Percentiles rank a stretch among this genome's conserved stretches.
phyloP scores from a whole-genome alignment of 306 rosid species.

The Cicer judaicum region DNA sequence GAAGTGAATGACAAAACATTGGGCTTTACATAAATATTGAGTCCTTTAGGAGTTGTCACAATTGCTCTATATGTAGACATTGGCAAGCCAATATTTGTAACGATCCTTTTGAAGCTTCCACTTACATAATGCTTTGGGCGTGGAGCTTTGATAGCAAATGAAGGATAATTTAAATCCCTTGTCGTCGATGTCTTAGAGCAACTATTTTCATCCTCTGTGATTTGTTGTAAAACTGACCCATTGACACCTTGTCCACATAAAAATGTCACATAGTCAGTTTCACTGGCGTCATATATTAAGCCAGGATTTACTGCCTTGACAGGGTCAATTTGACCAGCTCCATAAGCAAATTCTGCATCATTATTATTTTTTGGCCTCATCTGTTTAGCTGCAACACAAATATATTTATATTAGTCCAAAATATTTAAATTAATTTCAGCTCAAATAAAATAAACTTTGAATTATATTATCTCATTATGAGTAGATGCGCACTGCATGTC shows the following conservation, averaged over 20 bases:
- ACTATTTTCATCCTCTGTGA: conserved; percentile 15
- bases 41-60: conserved; percentile 42
- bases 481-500: too few species aligned
- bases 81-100: background rate
- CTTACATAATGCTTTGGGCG: background rate
- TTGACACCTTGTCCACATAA: conserved; percentile 59
- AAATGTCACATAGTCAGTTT: conserved; percentile 43
- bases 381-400: background rate
- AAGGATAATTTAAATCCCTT: conserved; percentile 61
- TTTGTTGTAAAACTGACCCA: conserved; percentile 6
- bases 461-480: too few species aligned
- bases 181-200: conserved; percentile 2
- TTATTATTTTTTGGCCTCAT: background rate
- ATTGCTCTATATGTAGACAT: conserved; percentile 47
- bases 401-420: too few species aligned
- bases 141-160: conserved; percentile 43
- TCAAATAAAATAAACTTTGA: too few species aligned
- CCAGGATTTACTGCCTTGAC: conserved; percentile 33
- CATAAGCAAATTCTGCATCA: background rate
- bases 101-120: too few species aligned
- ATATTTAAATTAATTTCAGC: too few species aligned
- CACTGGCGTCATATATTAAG: too few species aligned
- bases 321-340: background rate
- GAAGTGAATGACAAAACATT: conserved; percentile 49
- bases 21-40: conserved; percentile 51